Percentiles rank a stretch among this genome's conserved stretches.
Conservation (phyloP, 1,284 basidiomycete genomes). For the Salmacisia buchloeana region DNA sequence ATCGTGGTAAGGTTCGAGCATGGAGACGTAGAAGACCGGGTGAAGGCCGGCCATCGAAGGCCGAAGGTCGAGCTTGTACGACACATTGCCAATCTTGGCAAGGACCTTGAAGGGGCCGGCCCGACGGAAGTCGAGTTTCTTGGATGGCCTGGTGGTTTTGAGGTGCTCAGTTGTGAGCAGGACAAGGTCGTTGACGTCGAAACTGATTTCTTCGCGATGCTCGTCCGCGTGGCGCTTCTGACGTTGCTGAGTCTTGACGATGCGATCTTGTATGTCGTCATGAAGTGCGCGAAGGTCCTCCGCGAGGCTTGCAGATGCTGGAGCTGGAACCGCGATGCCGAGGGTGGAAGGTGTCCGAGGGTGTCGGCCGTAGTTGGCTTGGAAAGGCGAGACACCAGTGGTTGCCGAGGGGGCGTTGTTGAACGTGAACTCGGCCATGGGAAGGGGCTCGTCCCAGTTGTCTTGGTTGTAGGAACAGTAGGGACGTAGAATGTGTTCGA, state of each 20-base stretch:
- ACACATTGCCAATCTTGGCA: constrained; percentile 28
- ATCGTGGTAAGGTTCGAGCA: constrained; percentile 49
- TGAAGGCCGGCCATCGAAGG: constrained; percentile 46
- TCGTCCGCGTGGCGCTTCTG: neutral
- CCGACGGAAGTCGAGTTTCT: constrained; percentile 29
- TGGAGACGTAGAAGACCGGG: constrained; percentile 54
- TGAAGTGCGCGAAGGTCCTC: neutral
- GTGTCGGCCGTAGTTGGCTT: constrained; percentile 52
- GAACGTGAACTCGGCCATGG: constrained; percentile 55
- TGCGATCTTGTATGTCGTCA: neutral
- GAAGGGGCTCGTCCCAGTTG: constrained; percentile 55
- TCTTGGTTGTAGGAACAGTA: constrained; percentile 52
- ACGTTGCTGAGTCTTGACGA: neutral
- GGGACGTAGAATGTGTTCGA: constrained; percentile 52
- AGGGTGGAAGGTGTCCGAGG: constrained; percentile 31
- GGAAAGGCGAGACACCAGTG: constrained; percentile 53
- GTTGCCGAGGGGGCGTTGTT: constrained; percentile 54
- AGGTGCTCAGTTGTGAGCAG: neutral
- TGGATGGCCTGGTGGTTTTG: neutral
- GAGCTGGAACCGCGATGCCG: constrained; percentile 7
- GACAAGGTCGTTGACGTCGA: neutral
- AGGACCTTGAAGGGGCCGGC: constrained; percentile 53
- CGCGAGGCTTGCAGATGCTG: neutral
- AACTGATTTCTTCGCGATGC: neutral
- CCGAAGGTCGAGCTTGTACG: constrained; percentile 49